phyloP scores from a whole-genome alignment of 331 rosid species.

The Quercus lobata region DNA sequence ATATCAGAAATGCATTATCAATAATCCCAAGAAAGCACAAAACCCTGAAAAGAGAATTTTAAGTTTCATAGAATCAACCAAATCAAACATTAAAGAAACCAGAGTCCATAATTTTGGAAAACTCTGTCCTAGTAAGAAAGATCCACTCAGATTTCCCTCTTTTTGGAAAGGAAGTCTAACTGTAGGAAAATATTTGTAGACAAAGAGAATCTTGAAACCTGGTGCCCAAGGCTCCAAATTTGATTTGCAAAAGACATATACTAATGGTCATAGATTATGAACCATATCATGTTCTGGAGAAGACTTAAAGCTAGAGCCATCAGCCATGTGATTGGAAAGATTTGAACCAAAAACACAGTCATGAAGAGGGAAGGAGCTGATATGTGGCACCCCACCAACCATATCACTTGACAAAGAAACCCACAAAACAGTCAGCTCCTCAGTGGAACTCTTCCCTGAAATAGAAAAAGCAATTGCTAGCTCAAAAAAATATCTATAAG shows the following conservation, averaged over 20 bases:
- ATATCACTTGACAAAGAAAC: conserved; percentile 13
- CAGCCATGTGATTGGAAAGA: conserved; percentile 31
- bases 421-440: conserved; percentile 15
- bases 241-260: conserved; percentile 13
- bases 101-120: background rate
- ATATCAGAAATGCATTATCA: background rate
- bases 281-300: conserved; percentile 12
- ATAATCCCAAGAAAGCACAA: background rate
- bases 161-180: background rate
- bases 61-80: background rate
- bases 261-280: conserved; percentile 17
- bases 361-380: conserved; percentile 15
- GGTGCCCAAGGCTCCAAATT: conserved; percentile 12
- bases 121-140: background rate
- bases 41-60: background rate
- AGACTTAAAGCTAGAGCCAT: conserved; percentile 21
- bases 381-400: conserved; percentile 19
- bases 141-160: background rate
- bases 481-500: conserved; percentile 21
- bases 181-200: background rate
- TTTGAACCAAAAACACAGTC: conserved; percentile 10
- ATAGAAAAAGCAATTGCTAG: conserved; percentile 18
- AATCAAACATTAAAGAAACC: background rate
- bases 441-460: conserved; percentile 19
- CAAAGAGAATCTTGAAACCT: background rate